Base-by-base conservation (phyloP, 768 basidiomycete species). In the Boletus coccyginus region DNA sequence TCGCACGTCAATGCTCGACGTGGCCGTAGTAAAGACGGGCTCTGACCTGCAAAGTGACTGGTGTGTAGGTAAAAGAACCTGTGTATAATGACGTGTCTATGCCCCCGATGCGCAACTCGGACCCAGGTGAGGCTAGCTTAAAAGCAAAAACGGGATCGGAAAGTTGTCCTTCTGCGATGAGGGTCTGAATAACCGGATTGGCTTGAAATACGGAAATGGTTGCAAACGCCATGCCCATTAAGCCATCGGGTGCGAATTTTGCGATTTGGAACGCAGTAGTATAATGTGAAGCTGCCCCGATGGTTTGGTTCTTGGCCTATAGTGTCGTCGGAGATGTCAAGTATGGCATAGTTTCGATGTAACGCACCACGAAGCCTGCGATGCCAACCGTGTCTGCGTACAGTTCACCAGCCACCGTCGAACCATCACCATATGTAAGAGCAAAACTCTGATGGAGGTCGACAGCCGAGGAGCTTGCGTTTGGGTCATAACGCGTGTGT, bases 191-290 rank as follows among this genome's bases (percentile, higher is more conserved):
- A 24, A 80, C 64, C 0, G 80, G 74, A 46, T 62, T 64, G 5
- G 69, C 65, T 19, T 55, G 54, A 57, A 71, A 78, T 3, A 42
- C 60, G 3, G 78, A 76, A 31, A 81, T 63, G 19, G 66, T 46
- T 13, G 64, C 52, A 67, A 78, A 81, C 0, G 66, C 77, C 78
- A 81, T 75, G 54, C 80, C 77, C 61, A 75, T 62, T 9, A 75
- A 49, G 7, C 74, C 73, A 40, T 73, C 72, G 1, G 70, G 50
- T n/a, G 56, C 38, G 14, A 62, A 71, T 3, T 11, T 48, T 10
- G 51, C 19, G 4, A n/a, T 27, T 24, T 61, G 40, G 19, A 71
- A 57, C 14, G 13, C 33, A 5, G 56, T 31, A 9, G 67, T 53
- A 54, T 67, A 69, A 1, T 60, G 47, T 2, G 51, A 45, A 14